A percentile compares a stretch with the other conserved stretches of the same genome.
phyloP scores from a whole-genome alignment of 306 rosid genomes.

The Malus fusca region DNA sequence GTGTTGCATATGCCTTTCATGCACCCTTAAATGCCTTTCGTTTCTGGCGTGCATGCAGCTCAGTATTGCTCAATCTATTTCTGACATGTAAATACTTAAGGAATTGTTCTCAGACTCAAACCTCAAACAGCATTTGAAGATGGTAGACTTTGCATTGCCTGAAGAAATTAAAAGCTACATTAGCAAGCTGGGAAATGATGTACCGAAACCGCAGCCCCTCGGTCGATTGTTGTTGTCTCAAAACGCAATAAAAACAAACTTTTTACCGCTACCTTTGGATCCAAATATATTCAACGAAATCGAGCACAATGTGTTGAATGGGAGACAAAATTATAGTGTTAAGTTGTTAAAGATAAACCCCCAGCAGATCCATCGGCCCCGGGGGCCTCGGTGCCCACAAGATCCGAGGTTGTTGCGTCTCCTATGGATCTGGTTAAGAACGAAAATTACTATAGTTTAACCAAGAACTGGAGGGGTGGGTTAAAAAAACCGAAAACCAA shows the following conservation, averaged over 20 bases:
- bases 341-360: not conserved
- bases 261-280: not conserved
- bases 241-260: not conserved
- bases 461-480: not conserved
- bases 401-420: not conserved
- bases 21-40: not conserved
- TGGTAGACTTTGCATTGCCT: not conserved
- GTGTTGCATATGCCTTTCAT: no score
- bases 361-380: not conserved
- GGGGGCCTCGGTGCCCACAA: not conserved
- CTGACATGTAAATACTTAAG: not conserved
- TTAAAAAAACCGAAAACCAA: no score
- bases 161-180: not conserved
- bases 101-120: not conserved
- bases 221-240: not conserved
- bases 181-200: not conserved
- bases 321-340: not conserved
- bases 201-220: not conserved
- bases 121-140: not conserved
- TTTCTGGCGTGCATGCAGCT: not conserved
- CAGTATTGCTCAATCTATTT: not conserved
- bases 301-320: not conserved
- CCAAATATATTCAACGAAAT: not conserved
- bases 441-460: not conserved
- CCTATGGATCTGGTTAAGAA: not conserved